phyloP scores from a whole-genome alignment of 805 yeast genomes.

The Limtongia smithiae region DNA sequence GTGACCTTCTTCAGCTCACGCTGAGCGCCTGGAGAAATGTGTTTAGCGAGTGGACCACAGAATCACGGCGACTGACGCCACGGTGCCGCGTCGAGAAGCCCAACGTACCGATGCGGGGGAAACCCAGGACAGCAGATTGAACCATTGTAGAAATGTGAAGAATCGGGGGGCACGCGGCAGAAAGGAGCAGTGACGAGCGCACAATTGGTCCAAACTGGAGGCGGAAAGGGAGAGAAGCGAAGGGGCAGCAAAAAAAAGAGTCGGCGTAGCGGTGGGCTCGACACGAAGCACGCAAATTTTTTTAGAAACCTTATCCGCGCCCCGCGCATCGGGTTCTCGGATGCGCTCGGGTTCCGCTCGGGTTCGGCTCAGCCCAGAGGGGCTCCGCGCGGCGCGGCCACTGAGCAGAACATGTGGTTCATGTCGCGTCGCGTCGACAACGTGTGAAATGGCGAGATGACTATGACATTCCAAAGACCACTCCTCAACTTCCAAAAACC shows the following conservation, averaged over 20 bases:
- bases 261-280: conserved; percentile 1
- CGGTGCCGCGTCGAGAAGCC: no score
- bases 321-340: conserved; percentile 1
- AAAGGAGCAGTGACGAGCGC: conserved; percentile 1
- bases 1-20: conserved; percentile 99
- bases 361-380: background rate
- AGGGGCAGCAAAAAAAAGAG: background rate
- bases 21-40: conserved; percentile 66
- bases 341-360: conserved; percentile 3
- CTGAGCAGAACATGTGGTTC: conserved; percentile 3
- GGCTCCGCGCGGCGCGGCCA: background rate
- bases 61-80: no score
- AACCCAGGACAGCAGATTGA: conserved; percentile 95
- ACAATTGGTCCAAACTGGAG: background rate
- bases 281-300: background rate
- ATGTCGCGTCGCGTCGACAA: no score
- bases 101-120: conserved; percentile 78
- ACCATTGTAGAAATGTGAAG: conserved; percentile 60
- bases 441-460: no score
- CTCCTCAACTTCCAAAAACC: background rate
- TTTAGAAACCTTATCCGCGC: conserved; percentile 6
- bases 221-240: conserved; percentile 3
- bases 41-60: background rate
- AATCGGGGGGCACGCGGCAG: background rate
- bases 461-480: no score